Evolutionary conservation across 495 filamentous ascomycete species (phyloP), one percentile per base, ranked within the genome.

Genomic region (Bacidia rubella): DNA sequence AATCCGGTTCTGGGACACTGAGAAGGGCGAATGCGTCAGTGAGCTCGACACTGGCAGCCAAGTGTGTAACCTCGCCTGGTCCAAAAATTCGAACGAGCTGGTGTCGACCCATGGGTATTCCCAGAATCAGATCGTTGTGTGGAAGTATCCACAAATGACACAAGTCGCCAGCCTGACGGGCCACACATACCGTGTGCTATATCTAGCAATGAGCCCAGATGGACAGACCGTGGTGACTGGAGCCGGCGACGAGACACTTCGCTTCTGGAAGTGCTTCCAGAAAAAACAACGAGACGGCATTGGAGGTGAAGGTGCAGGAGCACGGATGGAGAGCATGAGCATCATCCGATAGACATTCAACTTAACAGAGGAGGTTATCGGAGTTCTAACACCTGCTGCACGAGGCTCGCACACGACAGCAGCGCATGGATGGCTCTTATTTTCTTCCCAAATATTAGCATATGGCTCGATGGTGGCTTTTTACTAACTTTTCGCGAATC

Each of bases 121-220:
- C 52, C 93, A 98, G 64, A 95, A 98, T 61, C 90, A 96, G 64
- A 95, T 98, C 57, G 88, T 97, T 17, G 83, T 98, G 52, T 98
- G 92, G 92, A 97, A 97, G 63, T 97, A 97, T 63, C 92, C 92
- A 1, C 85, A 80, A 61, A 97, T 98, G 93, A 86, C 85, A 38
- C 92, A 96, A 60, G 87, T 98, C 4, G 92, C 85, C 12, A 93
- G 85, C 53, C 70, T 98, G 32, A 97, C 93, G 0, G 92, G 92
- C 0, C 92, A 98, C 65, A 98, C 92, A 0, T 98, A 90, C 67
- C 80, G 92, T 48, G 92, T 98, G 3, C 74, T 98, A 3, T 98
- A 97, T 65, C 75, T 98, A 21, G 88, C 89, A 5, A 97, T 97
- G 89, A 94, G 87, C 54, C 93, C 92, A 0, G 92, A 97, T 60